Percentiles rank a stretch among this genome's conserved stretches.
Evolutionary conservation across 345 rosid species (phyloP).

Genomic region (Populus deltoides): DNA sequence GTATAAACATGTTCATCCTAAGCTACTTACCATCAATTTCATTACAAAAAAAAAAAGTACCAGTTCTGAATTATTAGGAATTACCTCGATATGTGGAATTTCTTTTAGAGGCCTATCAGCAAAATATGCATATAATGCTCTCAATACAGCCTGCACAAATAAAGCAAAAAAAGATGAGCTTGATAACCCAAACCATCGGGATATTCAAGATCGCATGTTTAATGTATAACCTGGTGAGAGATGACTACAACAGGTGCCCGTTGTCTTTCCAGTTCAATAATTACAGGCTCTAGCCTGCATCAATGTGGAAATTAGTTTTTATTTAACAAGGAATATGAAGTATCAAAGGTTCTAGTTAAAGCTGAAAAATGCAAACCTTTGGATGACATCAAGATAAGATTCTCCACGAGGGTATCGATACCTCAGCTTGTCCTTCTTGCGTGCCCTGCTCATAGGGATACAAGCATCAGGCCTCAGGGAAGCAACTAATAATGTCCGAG

Average conservation of each 20-base stretch:
- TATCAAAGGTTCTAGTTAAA: not conserved
- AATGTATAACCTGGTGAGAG: conserved; percentile 81
- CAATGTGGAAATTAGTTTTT: conserved; percentile 8
- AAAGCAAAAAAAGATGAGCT: not conserved
- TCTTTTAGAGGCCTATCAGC: conserved; percentile 97
- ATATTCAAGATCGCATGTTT: not conserved
- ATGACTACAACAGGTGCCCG: conserved; percentile 97
- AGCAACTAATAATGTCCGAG: not conserved
- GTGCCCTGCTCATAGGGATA: conserved; percentile 47
- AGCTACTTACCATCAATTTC: not conserved
- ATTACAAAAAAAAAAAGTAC: not conserved
- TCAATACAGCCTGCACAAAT: conserved; percentile 76
- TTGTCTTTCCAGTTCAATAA: conserved; percentile 95
- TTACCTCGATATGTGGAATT: conserved; percentile 97
- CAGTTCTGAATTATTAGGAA: not conserved
- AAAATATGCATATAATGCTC: conserved; percentile 99
- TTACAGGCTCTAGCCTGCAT: conserved; percentile 96
- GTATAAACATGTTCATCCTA: not conserved
- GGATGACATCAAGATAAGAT: conserved; percentile 97
- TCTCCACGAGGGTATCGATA: conserved; percentile 98
- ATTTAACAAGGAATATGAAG: conserved; percentile 4
- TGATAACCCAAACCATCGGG: not conserved
- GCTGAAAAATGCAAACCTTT: conserved; percentile 50
- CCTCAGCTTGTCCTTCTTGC: conserved; percentile 87
- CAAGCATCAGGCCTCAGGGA: conserved; percentile 1